Evolutionary conservation across 306 rosid genomes (phyloP), one percentile per base, ranked within the genome.

Genomic region (Quercus glauca): DNA sequence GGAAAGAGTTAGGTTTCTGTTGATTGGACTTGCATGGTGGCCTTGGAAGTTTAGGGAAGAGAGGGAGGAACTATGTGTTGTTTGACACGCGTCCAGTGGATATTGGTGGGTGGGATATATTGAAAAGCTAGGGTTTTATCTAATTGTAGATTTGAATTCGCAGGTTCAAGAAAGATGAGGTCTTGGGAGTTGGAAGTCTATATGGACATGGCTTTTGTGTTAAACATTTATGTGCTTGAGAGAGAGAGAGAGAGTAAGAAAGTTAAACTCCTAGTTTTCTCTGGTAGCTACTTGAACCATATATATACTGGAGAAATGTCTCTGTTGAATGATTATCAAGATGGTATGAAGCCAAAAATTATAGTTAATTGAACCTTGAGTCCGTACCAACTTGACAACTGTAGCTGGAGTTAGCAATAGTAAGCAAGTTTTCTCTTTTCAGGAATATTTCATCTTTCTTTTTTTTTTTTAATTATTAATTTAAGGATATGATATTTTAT

Each of bases 21-120:
- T 19, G 79, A 11, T 58, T 43, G 74, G 77, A 85, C 74, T 26
- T 87, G 91, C 90, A 87, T 87, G 86, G 41, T 25, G 21, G 35
- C 21, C 19, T 69, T 11, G 35, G 18, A 70, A 75, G 31, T 59
- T 19, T 13, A 55, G 73, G 20, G 29, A 61, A 65, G 74, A 11
- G 31, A 43, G 58, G 69, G 69, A 52, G 61, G 75, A 51, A 29
- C 8, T 53, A 35, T 73, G 55, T 15, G 35, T 49, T 35, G 57
- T 69, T 59, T 45, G 69, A 26, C 84, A 73, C 75, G 76, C 76
- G 78, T 51, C 80, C 19, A 5, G 37, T 21, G 23, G 26, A 74
- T 80, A 80, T 82, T 82, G 85, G 82, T 77, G 68, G 55, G 23
- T 55, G 69, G 26, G 76, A 75, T 41, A 41, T 41, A 41, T 84